Evolutionary conservation across 2,329 filamentous ascomycete species (phyloP).

Genomic region (Nigrospora sphaerica): DNA sequence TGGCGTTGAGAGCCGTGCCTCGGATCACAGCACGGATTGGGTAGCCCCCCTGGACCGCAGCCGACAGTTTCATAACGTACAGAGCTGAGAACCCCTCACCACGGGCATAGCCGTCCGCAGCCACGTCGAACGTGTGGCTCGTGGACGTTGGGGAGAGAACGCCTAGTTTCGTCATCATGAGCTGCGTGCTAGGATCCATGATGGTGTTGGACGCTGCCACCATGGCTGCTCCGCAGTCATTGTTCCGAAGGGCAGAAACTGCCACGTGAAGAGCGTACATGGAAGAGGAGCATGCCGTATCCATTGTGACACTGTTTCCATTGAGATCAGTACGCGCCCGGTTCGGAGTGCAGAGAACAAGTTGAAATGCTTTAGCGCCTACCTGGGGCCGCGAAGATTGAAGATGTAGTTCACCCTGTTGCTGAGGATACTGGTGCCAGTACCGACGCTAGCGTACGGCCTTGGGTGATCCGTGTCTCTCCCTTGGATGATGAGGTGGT

Average conservation of each 20-base stretch:
- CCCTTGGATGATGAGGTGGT: conserved; percentile 9
- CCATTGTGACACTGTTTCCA: conserved; percentile 13
- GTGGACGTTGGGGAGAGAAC: conserved; percentile 28
- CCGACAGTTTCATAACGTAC: conserved; percentile 10
- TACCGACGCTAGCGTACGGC: conserved; percentile 18
- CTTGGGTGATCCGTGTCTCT: conserved; percentile 15
- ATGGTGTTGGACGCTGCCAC: conserved; percentile 17
- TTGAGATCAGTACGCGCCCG: background rate
- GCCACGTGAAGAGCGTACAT: conserved; percentile 15
- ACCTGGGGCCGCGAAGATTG: conserved; percentile 21
- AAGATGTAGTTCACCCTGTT: conserved; percentile 26
- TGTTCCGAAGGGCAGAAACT: conserved; percentile 3
- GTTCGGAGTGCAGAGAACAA: background rate
- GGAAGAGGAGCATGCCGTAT: conserved; percentile 25
- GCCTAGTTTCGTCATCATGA: conserved; percentile 10
- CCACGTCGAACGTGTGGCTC: conserved; percentile 31
- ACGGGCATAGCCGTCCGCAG: conserved; percentile 43
- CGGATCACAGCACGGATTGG: conserved; percentile 13
- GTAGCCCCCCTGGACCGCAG: conserved; percentile 2
- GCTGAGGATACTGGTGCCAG: conserved; percentile 14
- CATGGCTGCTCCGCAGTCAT: conserved; percentile 15
- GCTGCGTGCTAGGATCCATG: conserved; percentile 10
- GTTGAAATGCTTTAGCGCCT: background rate
- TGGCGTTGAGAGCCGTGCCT: conserved; percentile 13
- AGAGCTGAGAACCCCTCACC: conserved; percentile 40